Base-by-base conservation (phyloP, 2,329 filamentous ascomycete species). In the Leptographium lundbergii region DNA sequence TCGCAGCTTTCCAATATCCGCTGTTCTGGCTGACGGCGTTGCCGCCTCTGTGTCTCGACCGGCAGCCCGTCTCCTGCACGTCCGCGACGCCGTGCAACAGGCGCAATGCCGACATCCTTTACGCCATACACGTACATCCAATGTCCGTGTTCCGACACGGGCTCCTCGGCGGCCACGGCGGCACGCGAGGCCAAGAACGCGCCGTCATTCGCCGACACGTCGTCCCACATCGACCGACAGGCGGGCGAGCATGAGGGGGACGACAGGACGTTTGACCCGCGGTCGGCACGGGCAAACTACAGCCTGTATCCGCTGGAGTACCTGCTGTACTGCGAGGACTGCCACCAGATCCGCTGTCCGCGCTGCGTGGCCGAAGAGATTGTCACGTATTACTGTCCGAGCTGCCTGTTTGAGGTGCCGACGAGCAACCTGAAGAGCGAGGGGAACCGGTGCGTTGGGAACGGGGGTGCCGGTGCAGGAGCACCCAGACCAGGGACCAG, bases 241-340 rank as follows among this genome's bases (percentile, higher is more conserved):
- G 70, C 62, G 25, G 63, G 60, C 29, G 58, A 81, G 4, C 74
- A 81, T 32, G 85, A 89, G 56, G 85, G 88, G 61, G 87, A 90
- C 64, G 88, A 89, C 60, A 79, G 81, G 62, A 87, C 89, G 4
- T 96, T 99, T 71, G 88, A 99, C 69, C 91, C 94, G 2, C 85
- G 88, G 66, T 85, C 86, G 61, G 82, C 88, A 19, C 86, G 91
- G 45, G 88, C 94, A 60, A 94, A 91, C 71, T 97, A 90, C 77
- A 91, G 90, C 64, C 78, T 99, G 36, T 96, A 92, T 69, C 92
- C 94, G 0, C 84, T 96, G 52, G 92, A 97, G 68, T 86, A 96
- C 69, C 81, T 99, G 29, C 81, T 97, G 48, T 99, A 95, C 75
- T 99, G 94, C 76, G 92, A 96, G 69, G 94, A 97, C 70, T 99